Evolutionary conservation across 2,329 filamentous ascomycete species (phyloP).

Genomic region (Iodosphaeria phyllophila): DNA sequence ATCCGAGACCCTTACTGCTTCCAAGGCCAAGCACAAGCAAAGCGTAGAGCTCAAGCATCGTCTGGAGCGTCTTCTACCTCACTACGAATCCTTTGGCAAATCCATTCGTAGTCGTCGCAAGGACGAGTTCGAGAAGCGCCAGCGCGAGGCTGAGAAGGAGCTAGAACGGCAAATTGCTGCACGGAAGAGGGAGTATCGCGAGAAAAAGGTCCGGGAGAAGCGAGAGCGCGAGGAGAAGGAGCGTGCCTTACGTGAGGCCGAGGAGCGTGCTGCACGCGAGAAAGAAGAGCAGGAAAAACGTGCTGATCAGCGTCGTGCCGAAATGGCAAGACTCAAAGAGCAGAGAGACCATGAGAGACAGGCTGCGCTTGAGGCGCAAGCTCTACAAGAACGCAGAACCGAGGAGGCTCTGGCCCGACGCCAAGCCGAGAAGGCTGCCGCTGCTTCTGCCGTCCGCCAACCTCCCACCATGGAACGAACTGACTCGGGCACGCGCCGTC

Average conservation of each 20-base stretch:
- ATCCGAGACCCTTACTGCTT: conserved; percentile 57
- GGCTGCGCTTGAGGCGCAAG: conserved; percentile 44
- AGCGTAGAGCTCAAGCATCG: conserved; percentile 88
- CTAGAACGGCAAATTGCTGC: conserved; percentile 79
- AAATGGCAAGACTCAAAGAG: conserved; percentile 47
- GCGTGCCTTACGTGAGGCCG: conserved; percentile 59
- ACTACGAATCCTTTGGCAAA: conserved; percentile 69
- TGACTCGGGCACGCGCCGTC: conserved; percentile 9
- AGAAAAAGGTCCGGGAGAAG: conserved; percentile 67
- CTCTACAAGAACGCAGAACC: conserved; percentile 62
- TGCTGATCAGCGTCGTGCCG: conserved; percentile 63
- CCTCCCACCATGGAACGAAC: conserved; percentile 19
- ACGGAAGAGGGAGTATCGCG: conserved; percentile 75
- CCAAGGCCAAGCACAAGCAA: conserved; percentile 78
- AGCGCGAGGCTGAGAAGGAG: conserved; percentile 79
- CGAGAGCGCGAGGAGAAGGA: conserved; percentile 73
- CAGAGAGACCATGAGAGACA: conserved; percentile 48
- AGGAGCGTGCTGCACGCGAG: conserved; percentile 63
- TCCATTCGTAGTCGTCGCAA: conserved; percentile 73
- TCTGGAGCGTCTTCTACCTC: conserved; percentile 64
- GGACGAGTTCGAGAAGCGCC: conserved; percentile 89
- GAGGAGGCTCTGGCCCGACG: conserved; percentile 71
- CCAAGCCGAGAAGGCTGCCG: conserved; percentile 43
- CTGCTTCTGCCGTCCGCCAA: conserved; percentile 17
- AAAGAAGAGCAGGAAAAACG: conserved; percentile 67